phyloP scores from a whole-genome alignment of 176 grass and related monocot genomes.

The Zizania latifolia region DNA sequence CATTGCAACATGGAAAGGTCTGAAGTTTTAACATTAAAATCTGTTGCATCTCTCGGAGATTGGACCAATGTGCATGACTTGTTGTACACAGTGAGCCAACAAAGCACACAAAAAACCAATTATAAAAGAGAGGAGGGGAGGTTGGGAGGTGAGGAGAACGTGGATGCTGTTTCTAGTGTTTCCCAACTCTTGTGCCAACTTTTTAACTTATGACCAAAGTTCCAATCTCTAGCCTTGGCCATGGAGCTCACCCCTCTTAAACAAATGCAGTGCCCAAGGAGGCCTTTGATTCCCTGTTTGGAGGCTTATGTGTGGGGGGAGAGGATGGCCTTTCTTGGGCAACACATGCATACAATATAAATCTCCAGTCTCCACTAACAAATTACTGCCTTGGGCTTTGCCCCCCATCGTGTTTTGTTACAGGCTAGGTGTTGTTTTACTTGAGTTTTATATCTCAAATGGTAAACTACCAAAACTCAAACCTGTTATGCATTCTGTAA shows the following conservation, averaged over 20 bases:
- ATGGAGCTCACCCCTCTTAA: constrained; percentile 51
- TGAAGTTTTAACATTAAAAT: constrained; percentile 35
- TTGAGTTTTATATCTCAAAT: constrained; percentile 44
- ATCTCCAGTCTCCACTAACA: constrained; percentile 44
- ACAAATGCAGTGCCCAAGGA: constrained; percentile 53
- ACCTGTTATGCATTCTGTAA: constrained; percentile 23
- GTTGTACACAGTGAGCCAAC: constrained; percentile 43
- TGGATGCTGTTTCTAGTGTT: constrained; percentile 99
- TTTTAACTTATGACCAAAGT: constrained; percentile 68
- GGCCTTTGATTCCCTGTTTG: constrained; percentile 76
- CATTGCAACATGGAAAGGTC: constrained; percentile 15
- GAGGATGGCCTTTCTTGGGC: constrained; percentile 57
- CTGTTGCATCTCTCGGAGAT: constrained; percentile 43
- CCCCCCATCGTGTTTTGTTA: constrained; percentile 39
- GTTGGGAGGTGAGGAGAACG: constrained; percentile 76
- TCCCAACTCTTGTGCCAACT: constrained; percentile 64
- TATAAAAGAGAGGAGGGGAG: constrained; percentile 39
- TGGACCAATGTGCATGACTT: constrained; percentile 46
- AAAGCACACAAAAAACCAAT: constrained; percentile 47
- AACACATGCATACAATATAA: constrained; percentile 59
- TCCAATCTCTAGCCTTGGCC: constrained; percentile 66
- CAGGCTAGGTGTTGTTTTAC: constrained; percentile 43
- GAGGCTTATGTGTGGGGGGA: constrained; percentile 63
- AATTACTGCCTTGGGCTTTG: constrained; percentile 56
- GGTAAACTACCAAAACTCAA: constrained; percentile 19